A percentile compares a stretch with the other conserved stretches of the same genome.
Evolutionary conservation across 805 yeast species (phyloP).

Genomic region (Blastobotrys muscicola): DNA sequence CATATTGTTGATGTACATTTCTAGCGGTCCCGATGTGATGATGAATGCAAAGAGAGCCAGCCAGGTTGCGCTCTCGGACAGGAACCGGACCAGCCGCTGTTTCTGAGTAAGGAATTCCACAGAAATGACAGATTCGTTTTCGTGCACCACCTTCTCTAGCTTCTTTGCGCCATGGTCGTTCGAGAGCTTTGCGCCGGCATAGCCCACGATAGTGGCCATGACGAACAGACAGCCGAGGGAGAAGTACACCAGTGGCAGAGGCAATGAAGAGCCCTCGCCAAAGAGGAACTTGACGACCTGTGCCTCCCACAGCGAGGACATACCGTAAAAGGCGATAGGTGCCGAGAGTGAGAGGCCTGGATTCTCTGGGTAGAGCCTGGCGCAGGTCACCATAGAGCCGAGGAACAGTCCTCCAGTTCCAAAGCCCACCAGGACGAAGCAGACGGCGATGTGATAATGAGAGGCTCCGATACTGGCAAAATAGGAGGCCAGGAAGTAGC

Average conservation of each 20-base stretch:
- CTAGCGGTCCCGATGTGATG: constrained; percentile 72
- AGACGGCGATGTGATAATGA: constrained; percentile 10
- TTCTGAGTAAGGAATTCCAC: constrained; percentile 15
- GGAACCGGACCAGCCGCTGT: constrained; percentile 22
- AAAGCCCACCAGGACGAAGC: constrained; percentile 29
- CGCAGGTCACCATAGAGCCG: constrained; percentile 51
- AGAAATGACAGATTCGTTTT: background rate
- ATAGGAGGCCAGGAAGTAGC: constrained; percentile 46
- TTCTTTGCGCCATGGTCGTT: constrained; percentile 27
- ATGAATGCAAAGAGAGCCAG: constrained; percentile 54
- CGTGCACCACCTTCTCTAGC: constrained; percentile 9
- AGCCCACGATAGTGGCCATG: constrained; percentile 19
- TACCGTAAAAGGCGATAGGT: constrained; percentile 83
- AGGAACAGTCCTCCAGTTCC: constrained; percentile 32
- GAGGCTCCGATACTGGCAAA: constrained; percentile 22
- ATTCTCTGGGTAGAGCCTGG: constrained; percentile 67
- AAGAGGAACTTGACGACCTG: constrained; percentile 41
- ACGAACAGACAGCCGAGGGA: constrained; percentile 18
- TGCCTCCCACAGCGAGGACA: constrained; percentile 68
- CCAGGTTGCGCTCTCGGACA: constrained; percentile 53
- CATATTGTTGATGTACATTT: constrained; percentile 74
- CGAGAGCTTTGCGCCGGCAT: constrained; percentile 20
- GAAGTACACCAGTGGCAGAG: constrained; percentile 12
- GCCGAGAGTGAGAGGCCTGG: constrained; percentile 77
- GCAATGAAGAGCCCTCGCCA: constrained; percentile 13